Conservation (phyloP, 2,329 filamentous ascomycete genomes). For the Geosmithia putterillii region DNA sequence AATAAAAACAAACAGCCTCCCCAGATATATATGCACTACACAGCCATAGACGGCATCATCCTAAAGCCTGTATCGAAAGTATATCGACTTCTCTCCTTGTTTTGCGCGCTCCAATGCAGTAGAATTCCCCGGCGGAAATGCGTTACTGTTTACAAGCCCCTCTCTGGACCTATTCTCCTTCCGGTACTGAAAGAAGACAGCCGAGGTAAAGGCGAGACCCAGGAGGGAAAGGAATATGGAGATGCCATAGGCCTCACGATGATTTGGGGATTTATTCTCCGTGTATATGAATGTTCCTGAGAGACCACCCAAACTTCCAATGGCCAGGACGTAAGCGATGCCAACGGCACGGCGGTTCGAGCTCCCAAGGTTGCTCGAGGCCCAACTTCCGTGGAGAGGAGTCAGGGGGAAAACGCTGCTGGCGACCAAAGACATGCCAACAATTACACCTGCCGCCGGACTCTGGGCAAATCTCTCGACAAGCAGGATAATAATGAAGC, state of each 20-base stretch:
- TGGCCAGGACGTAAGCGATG: constrained; percentile 13
- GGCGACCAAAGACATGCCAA: constrained; percentile 51
- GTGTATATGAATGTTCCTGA: constrained; percentile 4
- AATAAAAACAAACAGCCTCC: no score
- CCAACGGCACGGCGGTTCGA: constrained; percentile 15
- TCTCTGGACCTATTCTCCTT: constrained; percentile 6
- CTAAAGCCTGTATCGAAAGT: no score
- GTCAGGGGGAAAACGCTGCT: constrained; percentile 46
- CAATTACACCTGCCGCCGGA: constrained; percentile 23
- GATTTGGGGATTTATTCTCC: constrained; percentile 2
- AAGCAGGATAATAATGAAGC: constrained; percentile 33
- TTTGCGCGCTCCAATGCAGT: no score
- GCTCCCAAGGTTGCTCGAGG: constrained; percentile 14
- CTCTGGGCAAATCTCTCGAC: neutral
- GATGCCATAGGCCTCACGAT: constrained; percentile 4
- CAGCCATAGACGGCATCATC: no score
- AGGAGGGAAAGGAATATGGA: constrained; percentile 11
- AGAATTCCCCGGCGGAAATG: no score
- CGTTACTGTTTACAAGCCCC: no score
- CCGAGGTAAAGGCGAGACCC: constrained; percentile 6
- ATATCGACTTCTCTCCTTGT: no score
- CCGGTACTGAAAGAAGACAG: neutral
- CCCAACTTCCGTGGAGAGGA: constrained; percentile 22
- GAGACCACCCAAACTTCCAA: constrained; percentile 4
- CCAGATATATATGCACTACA: no score